Conservation (phyloP, 371 early-diverging fungal species). For the Mortierella sp. region DNA sequence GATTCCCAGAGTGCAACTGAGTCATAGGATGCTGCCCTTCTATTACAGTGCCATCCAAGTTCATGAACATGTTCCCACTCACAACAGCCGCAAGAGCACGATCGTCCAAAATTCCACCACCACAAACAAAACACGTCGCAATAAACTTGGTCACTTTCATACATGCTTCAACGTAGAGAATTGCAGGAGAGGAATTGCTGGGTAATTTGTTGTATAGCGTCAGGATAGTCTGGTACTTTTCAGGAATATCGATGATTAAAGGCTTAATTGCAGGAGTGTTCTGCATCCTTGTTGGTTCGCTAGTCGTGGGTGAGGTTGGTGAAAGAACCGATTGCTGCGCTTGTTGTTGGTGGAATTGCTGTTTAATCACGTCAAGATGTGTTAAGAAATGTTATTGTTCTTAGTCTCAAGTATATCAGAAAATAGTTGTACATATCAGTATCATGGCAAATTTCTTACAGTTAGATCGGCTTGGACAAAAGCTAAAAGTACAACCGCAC, state of each 20-base stretch:
- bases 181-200: conserved; percentile 46
- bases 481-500: conserved; percentile 71
- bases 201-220: conserved; percentile 63
- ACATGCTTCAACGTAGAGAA: conserved; percentile 61
- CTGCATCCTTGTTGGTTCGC: conserved; percentile 39
- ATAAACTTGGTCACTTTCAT: conserved; percentile 65
- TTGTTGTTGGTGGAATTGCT: conserved; percentile 50
- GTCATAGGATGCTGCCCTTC: conserved; percentile 36
- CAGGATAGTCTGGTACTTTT: conserved; percentile 62
- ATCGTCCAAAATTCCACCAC: conserved; percentile 50
- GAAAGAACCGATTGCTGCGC: conserved; percentile 46
- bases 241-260: conserved; percentile 62
- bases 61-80: conserved; percentile 42
- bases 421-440: conserved; percentile 8
- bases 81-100: conserved; percentile 49
- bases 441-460: conserved; percentile 45
- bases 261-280: conserved; percentile 49
- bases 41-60: conserved; percentile 17
- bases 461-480: conserved; percentile 74
- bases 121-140: conserved; percentile 55
- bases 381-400: neutral
- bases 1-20: conserved; percentile 20
- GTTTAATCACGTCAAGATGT: neutral
- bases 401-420: neutral
- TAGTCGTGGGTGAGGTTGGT: conserved; percentile 58